Percentiles rank a stretch among this genome's conserved stretches.
These are phyloP conservation scores for Amylocystis lapponica DNA, from an alignment of 768 basidiomycete genomes.

Conservation along the genomic window DNA sequence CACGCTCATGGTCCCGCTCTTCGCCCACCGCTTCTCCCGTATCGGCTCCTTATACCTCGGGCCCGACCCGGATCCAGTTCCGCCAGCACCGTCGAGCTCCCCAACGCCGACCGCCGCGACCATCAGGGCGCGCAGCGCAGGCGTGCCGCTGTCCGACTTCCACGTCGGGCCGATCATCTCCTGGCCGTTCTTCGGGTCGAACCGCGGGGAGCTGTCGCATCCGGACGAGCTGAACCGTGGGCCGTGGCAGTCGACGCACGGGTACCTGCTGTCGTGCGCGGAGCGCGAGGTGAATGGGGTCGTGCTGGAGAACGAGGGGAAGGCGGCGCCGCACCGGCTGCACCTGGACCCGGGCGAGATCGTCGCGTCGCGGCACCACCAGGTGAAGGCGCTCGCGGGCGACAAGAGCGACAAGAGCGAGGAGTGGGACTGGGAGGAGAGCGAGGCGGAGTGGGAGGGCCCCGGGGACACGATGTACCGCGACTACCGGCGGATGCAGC, in stretches of 20 bases:
- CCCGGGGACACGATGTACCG: conserved; percentile 75
- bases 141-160: conserved; percentile 25
- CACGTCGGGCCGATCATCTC: conserved; percentile 80
- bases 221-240: conserved; percentile 73
- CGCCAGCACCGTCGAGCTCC: conserved; percentile 10
- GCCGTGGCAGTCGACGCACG: conserved; percentile 58
- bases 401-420: conserved; percentile 74
- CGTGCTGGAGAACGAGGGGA: conserved; percentile 71
- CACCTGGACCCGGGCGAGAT: conserved; percentile 83
- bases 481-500: conserved; percentile 78
- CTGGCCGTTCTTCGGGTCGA: conserved; percentile 88
- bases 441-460: conserved; percentile 75
- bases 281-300: conserved; percentile 72
- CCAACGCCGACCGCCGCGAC: conserved; percentile 23
- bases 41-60: conserved; percentile 73
- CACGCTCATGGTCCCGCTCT: conserved; percentile 61
- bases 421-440: conserved; percentile 75
- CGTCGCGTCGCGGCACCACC: conserved; percentile 63
- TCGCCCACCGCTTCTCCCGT: conserved; percentile 67
- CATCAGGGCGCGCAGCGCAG: conserved; percentile 1
- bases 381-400: conserved; percentile 58
- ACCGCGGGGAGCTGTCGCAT: conserved; percentile 66
- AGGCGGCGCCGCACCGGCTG: conserved; percentile 65
- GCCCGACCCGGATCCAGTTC: conserved; percentile 17
- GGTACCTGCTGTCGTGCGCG: conserved; percentile 62